Evolutionary conservation across 2,329 filamentous ascomycete species (phyloP).

Genomic region (Sphaerulina vaccinii): DNA sequence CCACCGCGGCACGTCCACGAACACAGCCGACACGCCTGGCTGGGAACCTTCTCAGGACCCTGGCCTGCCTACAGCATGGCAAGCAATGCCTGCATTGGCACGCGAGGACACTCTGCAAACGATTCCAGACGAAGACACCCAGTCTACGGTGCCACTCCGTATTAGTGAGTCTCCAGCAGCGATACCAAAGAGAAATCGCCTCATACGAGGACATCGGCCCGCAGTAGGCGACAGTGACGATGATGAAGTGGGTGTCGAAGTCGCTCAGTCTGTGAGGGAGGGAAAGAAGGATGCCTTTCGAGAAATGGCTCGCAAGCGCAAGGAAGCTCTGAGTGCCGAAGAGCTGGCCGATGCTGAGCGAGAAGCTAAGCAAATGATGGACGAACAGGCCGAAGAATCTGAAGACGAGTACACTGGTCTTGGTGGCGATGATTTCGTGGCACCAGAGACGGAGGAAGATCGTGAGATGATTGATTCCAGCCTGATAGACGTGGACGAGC

Average conservation of each 20-base stretch:
- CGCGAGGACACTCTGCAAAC: constrained; percentile 24
- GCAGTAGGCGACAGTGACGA: constrained; percentile 47
- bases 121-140: constrained; percentile 31
- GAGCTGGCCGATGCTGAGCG: constrained; percentile 60
- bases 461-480: constrained; percentile 86
- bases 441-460: constrained; percentile 71
- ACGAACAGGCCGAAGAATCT: constrained; percentile 94
- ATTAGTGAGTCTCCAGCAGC: constrained; percentile 35
- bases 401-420: constrained; percentile 97
- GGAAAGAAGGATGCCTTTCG: constrained; percentile 60
- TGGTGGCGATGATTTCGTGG: constrained; percentile 80
- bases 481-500: constrained; percentile 73
- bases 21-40: constrained; percentile 34
- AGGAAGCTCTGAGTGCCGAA: constrained; percentile 42
- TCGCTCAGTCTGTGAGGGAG: constrained; percentile 41
- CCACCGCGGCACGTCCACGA: constrained; percentile 23
- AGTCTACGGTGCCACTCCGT: constrained; percentile 35
- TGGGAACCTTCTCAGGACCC: constrained; percentile 38
- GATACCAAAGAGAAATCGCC: constrained; percentile 55
- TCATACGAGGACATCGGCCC: constrained; percentile 43
- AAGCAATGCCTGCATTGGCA: constrained; percentile 16
- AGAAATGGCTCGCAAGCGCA: constrained; percentile 65
- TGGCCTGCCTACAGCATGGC: constrained; percentile 33
- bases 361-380: constrained; percentile 82
- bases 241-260: constrained; percentile 35